Percentiles rank a stretch among this genome's conserved stretches.
phyloP scores from a whole-genome alignment of 179 eudicot species.

The Nepenthes alata region DNA sequence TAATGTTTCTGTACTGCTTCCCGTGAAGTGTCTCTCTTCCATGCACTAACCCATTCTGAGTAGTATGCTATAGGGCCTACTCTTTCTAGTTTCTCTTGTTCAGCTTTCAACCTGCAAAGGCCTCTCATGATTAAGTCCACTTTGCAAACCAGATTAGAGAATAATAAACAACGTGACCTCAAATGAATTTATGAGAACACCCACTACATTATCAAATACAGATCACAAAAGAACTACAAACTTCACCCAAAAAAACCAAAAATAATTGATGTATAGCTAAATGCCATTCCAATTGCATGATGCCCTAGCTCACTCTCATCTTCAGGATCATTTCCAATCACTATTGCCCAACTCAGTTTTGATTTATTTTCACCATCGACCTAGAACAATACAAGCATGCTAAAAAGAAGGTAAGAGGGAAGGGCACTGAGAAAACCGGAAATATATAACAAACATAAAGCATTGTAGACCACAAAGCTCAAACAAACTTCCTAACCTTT shows the following conservation, averaged over 20 bases:
- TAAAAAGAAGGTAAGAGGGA: not conserved
- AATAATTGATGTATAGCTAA: too few species aligned
- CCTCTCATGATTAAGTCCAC: not conserved
- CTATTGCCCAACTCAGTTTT: too few species aligned
- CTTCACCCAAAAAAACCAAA: too few species aligned
- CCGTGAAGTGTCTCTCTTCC: slow-evolving; percentile 84
- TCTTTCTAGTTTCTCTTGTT: slow-evolving; percentile 54
- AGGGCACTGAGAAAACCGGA: not conserved
- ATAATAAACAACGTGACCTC: not conserved
- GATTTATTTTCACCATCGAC: too few species aligned
- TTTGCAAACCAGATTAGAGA: not conserved
- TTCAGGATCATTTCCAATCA: too few species aligned
- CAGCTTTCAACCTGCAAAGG: slow-evolving; percentile 53
- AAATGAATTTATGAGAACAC: too few species aligned
- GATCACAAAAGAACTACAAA: too few species aligned
- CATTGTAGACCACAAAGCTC: not conserved
- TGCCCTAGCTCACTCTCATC: too few species aligned
- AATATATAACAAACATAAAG: not conserved
- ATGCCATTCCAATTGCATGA: too few species aligned
- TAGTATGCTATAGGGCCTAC: slow-evolving; percentile 85
- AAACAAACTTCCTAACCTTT: not conserved
- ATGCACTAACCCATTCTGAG: slow-evolving; percentile 93
- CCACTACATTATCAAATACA: too few species aligned
- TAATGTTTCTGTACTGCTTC: slow-evolving; percentile 92
- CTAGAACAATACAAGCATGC: too few species aligned